Conservation (phyloP, 1,139 yeast species). For the Scheffersomyces illinoinensis region DNA sequence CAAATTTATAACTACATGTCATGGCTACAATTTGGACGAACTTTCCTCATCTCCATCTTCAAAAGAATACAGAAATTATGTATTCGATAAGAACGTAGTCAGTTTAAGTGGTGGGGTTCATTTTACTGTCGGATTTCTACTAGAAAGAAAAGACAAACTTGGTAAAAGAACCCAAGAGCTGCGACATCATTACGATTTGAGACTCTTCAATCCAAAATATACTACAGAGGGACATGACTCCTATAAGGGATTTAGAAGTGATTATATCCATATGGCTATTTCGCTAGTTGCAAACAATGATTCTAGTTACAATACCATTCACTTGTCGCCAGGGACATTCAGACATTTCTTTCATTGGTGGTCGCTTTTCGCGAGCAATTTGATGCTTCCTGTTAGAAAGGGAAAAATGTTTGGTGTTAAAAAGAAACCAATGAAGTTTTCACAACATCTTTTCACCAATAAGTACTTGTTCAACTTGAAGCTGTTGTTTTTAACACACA, state of each 20-base stretch:
- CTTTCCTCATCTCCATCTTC: constrained; percentile 5
- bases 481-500: constrained; percentile 43
- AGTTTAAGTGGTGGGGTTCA: constrained; percentile 61
- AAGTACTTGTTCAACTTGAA: constrained; percentile 42
- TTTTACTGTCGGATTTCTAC: constrained; percentile 57
- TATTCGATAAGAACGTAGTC: constrained; percentile 54
- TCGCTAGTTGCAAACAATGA: constrained; percentile 56
- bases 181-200: constrained; percentile 70
- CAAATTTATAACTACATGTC: constrained; percentile 47
- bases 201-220: constrained; percentile 62
- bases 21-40: constrained; percentile 42
- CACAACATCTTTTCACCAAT: constrained; percentile 43
- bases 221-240: constrained; percentile 66
- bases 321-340: constrained; percentile 42
- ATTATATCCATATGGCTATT: constrained; percentile 76
- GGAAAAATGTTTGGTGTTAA: constrained; percentile 43
- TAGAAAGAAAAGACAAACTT: constrained; percentile 45
- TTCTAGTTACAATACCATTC: constrained; percentile 42
- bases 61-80: constrained; percentile 12
- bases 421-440: constrained; percentile 38
- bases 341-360: constrained; percentile 47
- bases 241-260: constrained; percentile 74
- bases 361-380: constrained; percentile 44
- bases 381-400: constrained; percentile 42
- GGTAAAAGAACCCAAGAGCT: constrained; percentile 52